Evolutionary conservation across 306 rosid genomes (phyloP), one percentile per base, ranked within the genome.

Genomic region (Vigna unguiculata): DNA sequence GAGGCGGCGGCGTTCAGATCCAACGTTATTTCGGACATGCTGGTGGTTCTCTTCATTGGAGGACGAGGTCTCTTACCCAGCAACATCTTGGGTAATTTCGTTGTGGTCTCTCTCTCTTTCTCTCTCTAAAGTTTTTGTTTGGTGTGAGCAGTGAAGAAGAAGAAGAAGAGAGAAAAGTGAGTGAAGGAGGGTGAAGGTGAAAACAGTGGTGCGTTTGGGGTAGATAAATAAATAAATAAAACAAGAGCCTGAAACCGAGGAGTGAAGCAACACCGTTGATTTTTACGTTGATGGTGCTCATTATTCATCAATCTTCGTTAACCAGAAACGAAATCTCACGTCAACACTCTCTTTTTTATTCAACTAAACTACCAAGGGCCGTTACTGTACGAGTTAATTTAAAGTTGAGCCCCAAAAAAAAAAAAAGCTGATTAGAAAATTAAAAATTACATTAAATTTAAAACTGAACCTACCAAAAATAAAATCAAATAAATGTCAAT

Each of bases 1-100:
- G 70, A 19, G 32, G 53, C 38, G 9, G 45, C 2, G 43, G 76
- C n/a, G 87, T 74, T 87, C 28, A 82, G 90, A 89, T 93, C 96
- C 40, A 84, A 77, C 76, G 85, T 85, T 63, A 93, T 90, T 49
- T 91, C 93, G 0, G 92, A 75, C 88, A 88, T 17, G 88, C 98
- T 93, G 7, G 93, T 84, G 10, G 98, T 93, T 69, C 92, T 88
- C 84, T 87, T 91, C 89, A 93, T 86, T 3, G 96, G 87, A 69
- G 87, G 86, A 52, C 97, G 88, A 41, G 90, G 85, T 69, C 97
- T 90, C 87, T 91, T 93, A 10, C 97, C 97, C 40, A 93, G 73
- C 86, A 85, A n/a, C 98, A 78, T 78, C 72, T 40, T 60, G 41
- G 41, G 1, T 15, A 9, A 7, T 12, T 57, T 15, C 10, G 13